Evolutionary conservation across 2,329 filamentous ascomycete genomes (phyloP).

Genomic region (Sordariomycetes sp.): DNA sequence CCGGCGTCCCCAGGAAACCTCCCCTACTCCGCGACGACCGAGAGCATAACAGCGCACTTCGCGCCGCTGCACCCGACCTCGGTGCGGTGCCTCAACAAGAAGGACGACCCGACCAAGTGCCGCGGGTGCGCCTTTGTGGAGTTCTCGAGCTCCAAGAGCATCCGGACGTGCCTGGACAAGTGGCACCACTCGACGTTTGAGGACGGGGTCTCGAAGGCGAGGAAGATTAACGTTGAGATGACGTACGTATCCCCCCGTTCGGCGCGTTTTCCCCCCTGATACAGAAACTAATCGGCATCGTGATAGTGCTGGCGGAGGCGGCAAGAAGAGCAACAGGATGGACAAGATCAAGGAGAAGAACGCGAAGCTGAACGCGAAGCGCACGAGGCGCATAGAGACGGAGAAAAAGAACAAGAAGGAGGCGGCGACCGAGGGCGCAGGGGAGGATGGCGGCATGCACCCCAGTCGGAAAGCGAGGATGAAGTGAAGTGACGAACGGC

Average conservation of each 20-base stretch:
- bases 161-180: conserved; percentile 85
- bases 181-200: conserved; percentile 79
- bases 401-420: conserved; percentile 29
- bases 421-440: conserved; percentile 17
- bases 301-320: conserved; percentile 68
- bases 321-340: conserved; percentile 60
- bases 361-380: conserved; percentile 64
- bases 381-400: conserved; percentile 34
- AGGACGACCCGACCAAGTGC: conserved; percentile 48
- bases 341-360: conserved; percentile 82
- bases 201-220: conserved; percentile 39
- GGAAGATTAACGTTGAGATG: conserved; percentile 87
- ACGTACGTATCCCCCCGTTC: conserved; percentile 45
- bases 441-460: conserved; percentile 27
- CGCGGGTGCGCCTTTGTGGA: conserved; percentile 82
- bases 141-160: conserved; percentile 74
- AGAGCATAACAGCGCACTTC: conserved; percentile 65
- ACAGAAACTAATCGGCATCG: background rate
- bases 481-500: background rate
- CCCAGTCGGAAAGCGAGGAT: conserved; percentile 35
- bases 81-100: conserved; percentile 64
- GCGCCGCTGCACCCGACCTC: conserved; percentile 58
- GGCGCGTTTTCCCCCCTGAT: conserved; percentile 4
- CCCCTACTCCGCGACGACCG: conserved; percentile 68
- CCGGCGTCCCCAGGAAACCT: conserved; percentile 56